Percentiles rank a stretch among this genome's conserved stretches.
Evolutionary conservation across 805 yeast genomes (phyloP).

Genomic region (Kodamaea neixiangensis): DNA sequence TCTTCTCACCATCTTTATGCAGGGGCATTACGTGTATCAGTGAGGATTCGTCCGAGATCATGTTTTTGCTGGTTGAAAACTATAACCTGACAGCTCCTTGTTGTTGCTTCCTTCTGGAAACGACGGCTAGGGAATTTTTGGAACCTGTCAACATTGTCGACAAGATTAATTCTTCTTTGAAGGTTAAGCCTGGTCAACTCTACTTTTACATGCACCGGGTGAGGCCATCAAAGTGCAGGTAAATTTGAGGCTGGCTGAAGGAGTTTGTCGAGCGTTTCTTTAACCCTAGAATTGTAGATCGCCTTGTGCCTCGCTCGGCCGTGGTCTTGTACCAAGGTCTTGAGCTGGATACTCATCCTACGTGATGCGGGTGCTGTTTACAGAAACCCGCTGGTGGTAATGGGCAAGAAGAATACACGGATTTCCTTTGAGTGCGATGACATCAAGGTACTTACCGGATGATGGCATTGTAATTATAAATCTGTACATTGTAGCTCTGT

Average conservation of each 20-base stretch:
- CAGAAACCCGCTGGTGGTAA: constrained; percentile 23
- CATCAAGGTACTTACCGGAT: constrained; percentile 38
- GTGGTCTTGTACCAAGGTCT: constrained; percentile 31
- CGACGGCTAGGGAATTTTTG: constrained; percentile 74
- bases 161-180: constrained; percentile 32
- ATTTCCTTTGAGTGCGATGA: constrained; percentile 49
- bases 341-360: constrained; percentile 44
- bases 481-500: constrained; percentile 31
- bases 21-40: constrained; percentile 99
- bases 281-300: constrained; percentile 1
- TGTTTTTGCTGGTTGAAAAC: constrained; percentile 99
- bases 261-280: background rate
- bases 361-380: constrained; percentile 6
- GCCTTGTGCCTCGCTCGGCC: constrained; percentile 56
- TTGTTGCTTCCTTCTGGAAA: constrained; percentile 45
- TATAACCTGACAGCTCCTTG: constrained; percentile 91
- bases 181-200: constrained; percentile 22
- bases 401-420: constrained; percentile 40
- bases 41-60: constrained; percentile 99
- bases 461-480: constrained; percentile 50
- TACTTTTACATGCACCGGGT: background rate
- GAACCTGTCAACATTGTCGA: constrained; percentile 29
- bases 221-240: constrained; percentile 1
- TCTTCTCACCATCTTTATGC: constrained; percentile 83
- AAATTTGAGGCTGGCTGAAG: background rate